These are phyloP conservation scores for Clonostachys solani DNA, from an alignment of 2,329 filamentous ascomycete genomes.

Conservation along the genomic window DNA sequence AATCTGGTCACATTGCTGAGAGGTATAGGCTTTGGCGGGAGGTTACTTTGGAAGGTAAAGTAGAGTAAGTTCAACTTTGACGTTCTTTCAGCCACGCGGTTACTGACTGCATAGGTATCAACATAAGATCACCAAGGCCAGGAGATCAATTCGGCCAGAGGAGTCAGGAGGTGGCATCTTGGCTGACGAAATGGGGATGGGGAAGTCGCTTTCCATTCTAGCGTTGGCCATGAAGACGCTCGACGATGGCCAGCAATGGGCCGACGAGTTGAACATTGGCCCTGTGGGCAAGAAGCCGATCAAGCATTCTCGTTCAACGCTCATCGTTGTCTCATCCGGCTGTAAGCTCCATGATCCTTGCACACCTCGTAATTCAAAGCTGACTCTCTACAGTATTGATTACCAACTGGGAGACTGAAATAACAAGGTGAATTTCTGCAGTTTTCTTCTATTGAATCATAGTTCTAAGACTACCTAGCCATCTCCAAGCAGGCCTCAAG, in stretches of 20 bases:
- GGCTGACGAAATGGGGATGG: slow-evolving; percentile 31
- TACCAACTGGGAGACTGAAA: not conserved
- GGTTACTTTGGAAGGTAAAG: no score
- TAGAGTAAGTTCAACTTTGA: no score
- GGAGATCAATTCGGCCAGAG: not conserved
- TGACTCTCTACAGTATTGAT: not conserved
- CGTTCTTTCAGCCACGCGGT: no score
- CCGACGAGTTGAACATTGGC: no score
- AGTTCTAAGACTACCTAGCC: not conserved
- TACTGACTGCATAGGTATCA: no score
- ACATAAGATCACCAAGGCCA: no score
- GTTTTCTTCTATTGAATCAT: not conserved
- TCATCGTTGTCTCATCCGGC: not conserved
- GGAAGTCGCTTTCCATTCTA: slow-evolving; percentile 68
- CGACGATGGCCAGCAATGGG: not conserved
- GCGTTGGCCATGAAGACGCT: not conserved
- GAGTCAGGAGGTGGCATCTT: slow-evolving; percentile 69
- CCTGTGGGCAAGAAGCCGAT: no score
- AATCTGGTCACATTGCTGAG: no score
- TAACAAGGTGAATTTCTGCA: not conserved
- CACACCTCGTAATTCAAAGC: no score
- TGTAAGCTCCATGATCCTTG: not conserved
- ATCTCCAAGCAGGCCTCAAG: not conserved
- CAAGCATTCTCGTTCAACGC: not conserved
- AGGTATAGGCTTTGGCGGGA: no score